phyloP scores from a whole-genome alignment of 768 basidiomycete genomes.

The Hericium coralloides region DNA sequence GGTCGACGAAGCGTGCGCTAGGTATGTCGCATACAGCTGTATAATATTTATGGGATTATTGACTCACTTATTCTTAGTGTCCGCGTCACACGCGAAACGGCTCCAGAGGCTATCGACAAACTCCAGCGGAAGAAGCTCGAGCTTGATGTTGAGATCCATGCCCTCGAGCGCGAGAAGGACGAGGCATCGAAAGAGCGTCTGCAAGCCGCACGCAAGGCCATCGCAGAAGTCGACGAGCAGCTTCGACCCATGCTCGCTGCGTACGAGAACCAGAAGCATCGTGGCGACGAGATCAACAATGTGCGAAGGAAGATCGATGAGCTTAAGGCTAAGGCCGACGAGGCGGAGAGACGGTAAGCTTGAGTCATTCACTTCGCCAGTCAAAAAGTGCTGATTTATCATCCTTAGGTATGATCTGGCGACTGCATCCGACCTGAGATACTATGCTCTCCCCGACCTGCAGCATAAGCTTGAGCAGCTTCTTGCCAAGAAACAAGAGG shows the following conservation, averaged over 20 bases:
- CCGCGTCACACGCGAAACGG: constrained; percentile 88
- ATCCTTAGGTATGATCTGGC: constrained; percentile 38
- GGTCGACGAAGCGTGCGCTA: constrained; percentile 87
- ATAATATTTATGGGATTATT: neutral
- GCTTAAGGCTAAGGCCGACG: constrained; percentile 83
- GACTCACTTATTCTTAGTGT: constrained; percentile 38
- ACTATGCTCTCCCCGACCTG: constrained; percentile 87
- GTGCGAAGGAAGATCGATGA: constrained; percentile 82
- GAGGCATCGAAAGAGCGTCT: constrained; percentile 80
- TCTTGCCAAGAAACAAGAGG: constrained; percentile 62
- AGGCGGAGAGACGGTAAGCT: constrained; percentile 74
- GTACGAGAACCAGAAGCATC: constrained; percentile 80
- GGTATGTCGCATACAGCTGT: constrained; percentile 33
- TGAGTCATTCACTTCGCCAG: neutral
- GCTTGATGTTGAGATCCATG: constrained; percentile 91
- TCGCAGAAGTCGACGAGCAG: constrained; percentile 79
- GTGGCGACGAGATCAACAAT: constrained; percentile 71
- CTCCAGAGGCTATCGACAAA: constrained; percentile 89
- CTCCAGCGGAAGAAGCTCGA: constrained; percentile 84
- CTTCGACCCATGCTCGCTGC: constrained; percentile 74
- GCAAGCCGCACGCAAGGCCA: constrained; percentile 59
- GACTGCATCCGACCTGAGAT: constrained; percentile 81
- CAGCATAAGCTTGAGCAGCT: constrained; percentile 62
- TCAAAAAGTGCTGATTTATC: constrained; percentile 9
- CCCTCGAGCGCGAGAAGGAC: constrained; percentile 89